Conservation (phyloP, 2,329 filamentous ascomycete species). For the Fusarium ramigenum region DNA sequence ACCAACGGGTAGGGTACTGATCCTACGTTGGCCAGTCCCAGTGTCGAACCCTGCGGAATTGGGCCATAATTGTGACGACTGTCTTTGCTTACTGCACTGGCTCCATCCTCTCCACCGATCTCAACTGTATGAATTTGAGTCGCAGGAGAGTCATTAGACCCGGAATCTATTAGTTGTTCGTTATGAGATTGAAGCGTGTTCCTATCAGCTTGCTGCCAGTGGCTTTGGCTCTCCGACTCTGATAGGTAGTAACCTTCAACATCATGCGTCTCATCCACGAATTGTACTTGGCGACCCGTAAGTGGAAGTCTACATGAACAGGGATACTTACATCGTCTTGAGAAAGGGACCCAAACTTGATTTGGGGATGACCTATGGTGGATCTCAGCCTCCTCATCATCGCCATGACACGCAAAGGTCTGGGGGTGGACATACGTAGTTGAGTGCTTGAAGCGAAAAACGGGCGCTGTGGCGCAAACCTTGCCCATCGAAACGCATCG, state of each 20-base stretch:
- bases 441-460: constrained; percentile 7
- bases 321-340: constrained; percentile 2
- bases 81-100: background rate
- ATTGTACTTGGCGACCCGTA: constrained; percentile 6
- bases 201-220: background rate
- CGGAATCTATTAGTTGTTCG: background rate
- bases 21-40: constrained; percentile 17
- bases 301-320: background rate
- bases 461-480: background rate
- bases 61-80: background rate
- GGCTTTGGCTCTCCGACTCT: background rate
- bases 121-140: background rate
- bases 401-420: background rate
- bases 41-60: background rate
- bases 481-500: constrained; percentile 3
- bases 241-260: constrained; percentile 27
- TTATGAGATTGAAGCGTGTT: background rate
- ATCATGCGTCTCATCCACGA: constrained; percentile 26
- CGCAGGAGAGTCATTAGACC: background rate
- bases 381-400: background rate
- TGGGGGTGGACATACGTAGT: background rate
- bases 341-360: constrained; percentile 28
- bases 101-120: too few relatives aligned
- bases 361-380: background rate
- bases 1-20: constrained; percentile 32